These are phyloP conservation scores for Termitomyces sp. DNA, from an alignment of 768 basidiomycete species.

Conservation along the genomic window DNA sequence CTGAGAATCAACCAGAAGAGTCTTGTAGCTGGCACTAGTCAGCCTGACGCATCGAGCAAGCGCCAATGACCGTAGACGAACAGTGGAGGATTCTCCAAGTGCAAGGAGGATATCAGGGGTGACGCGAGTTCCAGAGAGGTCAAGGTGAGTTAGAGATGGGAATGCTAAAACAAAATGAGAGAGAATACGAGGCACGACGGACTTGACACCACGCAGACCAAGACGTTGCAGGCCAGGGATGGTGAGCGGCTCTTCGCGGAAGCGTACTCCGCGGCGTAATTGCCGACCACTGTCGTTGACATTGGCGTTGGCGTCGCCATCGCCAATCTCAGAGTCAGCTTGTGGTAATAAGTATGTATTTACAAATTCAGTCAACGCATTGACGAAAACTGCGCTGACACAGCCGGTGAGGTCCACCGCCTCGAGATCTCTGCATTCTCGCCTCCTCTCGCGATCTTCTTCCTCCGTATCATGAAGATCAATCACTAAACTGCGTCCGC, in stretches of 20 bases:
- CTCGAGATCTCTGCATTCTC: conserved; percentile 73
- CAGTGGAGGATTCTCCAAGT: conserved; percentile 56
- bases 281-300: conserved; percentile 20
- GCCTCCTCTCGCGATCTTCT: conserved; percentile 68
- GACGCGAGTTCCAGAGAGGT: conserved; percentile 85
- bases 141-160: conserved; percentile 83
- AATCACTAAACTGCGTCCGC: conserved; percentile 49
- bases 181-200: conserved; percentile 62
- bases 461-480: conserved; percentile 61
- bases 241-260: conserved; percentile 44
- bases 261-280: conserved; percentile 21
- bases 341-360: conserved; percentile 49
- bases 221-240: conserved; percentile 75
- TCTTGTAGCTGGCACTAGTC: conserved; percentile 69
- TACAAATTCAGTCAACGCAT: conserved; percentile 81
- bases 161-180: conserved; percentile 74
- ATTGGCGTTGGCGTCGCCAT: conserved; percentile 36
- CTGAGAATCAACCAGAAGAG: conserved; percentile 65
- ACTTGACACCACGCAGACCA: conserved; percentile 77
- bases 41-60: conserved; percentile 84
- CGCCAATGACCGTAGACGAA: conserved; percentile 73
- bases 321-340: conserved; percentile 33
- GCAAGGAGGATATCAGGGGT: conserved; percentile 68
- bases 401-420: conserved; percentile 95
- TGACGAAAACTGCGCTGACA: conserved; percentile 85